Conservation (phyloP, 768 basidiomycete species). For the Lactifluus subvellereus region DNA sequence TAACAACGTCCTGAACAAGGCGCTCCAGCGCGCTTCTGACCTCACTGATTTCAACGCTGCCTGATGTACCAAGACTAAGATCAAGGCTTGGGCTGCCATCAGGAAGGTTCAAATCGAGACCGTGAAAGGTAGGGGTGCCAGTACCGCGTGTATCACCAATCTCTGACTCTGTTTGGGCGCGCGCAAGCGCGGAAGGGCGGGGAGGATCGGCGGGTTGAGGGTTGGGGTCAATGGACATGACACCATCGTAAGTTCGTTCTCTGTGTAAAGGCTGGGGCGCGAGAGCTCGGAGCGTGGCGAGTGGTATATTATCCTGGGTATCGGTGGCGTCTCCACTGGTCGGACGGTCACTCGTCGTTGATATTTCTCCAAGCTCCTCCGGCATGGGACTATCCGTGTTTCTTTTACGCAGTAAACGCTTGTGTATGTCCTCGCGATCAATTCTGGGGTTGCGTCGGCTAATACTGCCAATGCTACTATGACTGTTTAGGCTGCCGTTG, state of each 20-base stretch:
- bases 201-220: slow-evolving; percentile 33
- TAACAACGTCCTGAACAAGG: slow-evolving; percentile 35
- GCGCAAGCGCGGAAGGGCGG: slow-evolving; percentile 27
- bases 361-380: slow-evolving; percentile 9
- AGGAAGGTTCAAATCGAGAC: slow-evolving; percentile 26
- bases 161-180: slow-evolving; percentile 27
- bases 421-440: slow-evolving; percentile 48
- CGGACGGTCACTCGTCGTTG: not conserved
- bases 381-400: slow-evolving; percentile 41
- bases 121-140: slow-evolving; percentile 21
- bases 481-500: slow-evolving; percentile 24
- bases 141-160: slow-evolving; percentile 9
- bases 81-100: slow-evolving; percentile 4
- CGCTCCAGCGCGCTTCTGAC: slow-evolving; percentile 38
- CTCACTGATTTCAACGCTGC: slow-evolving; percentile 31
- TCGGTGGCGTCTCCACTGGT: slow-evolving; percentile 2
- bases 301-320: not conserved
- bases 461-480: slow-evolving; percentile 25
- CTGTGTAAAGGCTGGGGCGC: slow-evolving; percentile 4
- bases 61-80: slow-evolving; percentile 11
- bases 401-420: slow-evolving; percentile 41
- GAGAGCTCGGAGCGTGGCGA: not conserved
- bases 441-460: slow-evolving; percentile 39
- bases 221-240: slow-evolving; percentile 32
- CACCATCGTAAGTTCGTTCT: slow-evolving; percentile 31